Evolutionary conservation across 2,329 filamentous ascomycete species (phyloP).

Genomic region (Bipolaris oryzae): DNA sequence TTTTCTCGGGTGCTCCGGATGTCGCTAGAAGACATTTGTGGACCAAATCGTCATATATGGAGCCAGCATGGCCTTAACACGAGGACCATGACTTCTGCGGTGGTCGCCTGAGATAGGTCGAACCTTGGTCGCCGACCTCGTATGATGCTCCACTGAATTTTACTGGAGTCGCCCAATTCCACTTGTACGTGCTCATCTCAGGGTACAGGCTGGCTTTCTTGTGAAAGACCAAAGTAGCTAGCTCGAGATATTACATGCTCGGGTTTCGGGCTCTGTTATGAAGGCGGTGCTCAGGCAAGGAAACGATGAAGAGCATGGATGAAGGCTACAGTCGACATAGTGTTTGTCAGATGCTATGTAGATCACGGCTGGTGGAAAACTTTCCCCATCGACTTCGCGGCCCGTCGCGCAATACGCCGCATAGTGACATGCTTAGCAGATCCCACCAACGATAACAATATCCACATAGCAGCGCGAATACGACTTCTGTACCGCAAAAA

Average conservation of each 20-base stretch:
- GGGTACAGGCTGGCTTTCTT: background rate
- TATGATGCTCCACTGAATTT: background rate
- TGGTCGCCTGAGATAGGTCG: background rate
- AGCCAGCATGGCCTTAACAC: background rate
- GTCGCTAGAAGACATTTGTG: too few relatives aligned
- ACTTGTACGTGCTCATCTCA: background rate
- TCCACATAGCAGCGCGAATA: too few relatives aligned
- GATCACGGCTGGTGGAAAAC: background rate
- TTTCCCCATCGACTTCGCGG: background rate
- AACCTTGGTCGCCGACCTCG: background rate
- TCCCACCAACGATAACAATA: background rate
- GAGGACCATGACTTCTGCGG: background rate
- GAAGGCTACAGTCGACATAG: background rate
- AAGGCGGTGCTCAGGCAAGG: background rate
- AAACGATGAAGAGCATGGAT: background rate
- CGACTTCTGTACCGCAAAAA: too few relatives aligned
- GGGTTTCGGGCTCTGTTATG: background rate
- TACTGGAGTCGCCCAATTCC: background rate
- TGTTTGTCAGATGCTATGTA: background rate
- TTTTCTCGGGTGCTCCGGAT: too few relatives aligned
- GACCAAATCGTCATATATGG: background rate
- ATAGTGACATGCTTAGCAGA: background rate
- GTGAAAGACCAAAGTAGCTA: background rate
- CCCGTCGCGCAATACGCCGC: constrained; percentile 2
- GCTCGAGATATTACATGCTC: background rate